Percentiles rank a stretch among this genome's conserved stretches.
Conservation (phyloP, 495 filamentous ascomycete genomes). For the Hypomontagnella monticulosa region DNA sequence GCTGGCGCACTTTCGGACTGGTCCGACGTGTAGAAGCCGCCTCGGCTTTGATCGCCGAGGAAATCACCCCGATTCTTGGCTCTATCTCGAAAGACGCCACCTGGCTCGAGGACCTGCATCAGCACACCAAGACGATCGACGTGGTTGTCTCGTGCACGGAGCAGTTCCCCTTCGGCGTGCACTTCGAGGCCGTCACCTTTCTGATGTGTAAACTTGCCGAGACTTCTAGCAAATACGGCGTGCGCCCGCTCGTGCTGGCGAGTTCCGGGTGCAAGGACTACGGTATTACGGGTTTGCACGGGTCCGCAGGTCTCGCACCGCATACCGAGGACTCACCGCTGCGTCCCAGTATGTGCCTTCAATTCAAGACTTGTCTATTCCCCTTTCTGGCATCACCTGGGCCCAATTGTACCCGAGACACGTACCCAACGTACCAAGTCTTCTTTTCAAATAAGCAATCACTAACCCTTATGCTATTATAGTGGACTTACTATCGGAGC, state of each 20-base stretch:
- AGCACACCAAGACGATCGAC: slow-evolving; percentile 41
- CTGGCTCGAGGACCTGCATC: slow-evolving; percentile 25
- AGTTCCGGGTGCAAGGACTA: slow-evolving; percentile 59
- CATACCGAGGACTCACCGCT: slow-evolving; percentile 52
- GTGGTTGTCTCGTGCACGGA: slow-evolving; percentile 54
- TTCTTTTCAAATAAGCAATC: no score
- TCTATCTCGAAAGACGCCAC: slow-evolving; percentile 35
- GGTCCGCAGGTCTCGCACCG: slow-evolving; percentile 41
- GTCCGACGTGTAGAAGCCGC: slow-evolving; percentile 44
- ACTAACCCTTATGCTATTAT: no score
- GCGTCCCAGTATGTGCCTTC: slow-evolving; percentile 7
- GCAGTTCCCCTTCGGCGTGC: slow-evolving; percentile 43
- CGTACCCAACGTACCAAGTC: no score
- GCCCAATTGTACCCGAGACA: no score
- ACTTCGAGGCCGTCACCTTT: slow-evolving; percentile 43
- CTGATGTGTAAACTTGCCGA: slow-evolving; percentile 39
- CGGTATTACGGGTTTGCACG: slow-evolving; percentile 47
- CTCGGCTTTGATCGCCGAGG: slow-evolving; percentile 38
- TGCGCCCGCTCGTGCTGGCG: slow-evolving; percentile 50
- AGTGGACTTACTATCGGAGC: slow-evolving; percentile 19
- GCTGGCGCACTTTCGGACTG: slow-evolving; percentile 51
- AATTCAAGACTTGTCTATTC: no score
- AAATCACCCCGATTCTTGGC: slow-evolving; percentile 52
- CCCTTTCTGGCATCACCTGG: no score
- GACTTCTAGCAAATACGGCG: slow-evolving; percentile 21